Evolutionary conservation across 2,329 filamentous ascomycete genomes (phyloP).

Genomic region (Calonectria naviculata): DNA sequence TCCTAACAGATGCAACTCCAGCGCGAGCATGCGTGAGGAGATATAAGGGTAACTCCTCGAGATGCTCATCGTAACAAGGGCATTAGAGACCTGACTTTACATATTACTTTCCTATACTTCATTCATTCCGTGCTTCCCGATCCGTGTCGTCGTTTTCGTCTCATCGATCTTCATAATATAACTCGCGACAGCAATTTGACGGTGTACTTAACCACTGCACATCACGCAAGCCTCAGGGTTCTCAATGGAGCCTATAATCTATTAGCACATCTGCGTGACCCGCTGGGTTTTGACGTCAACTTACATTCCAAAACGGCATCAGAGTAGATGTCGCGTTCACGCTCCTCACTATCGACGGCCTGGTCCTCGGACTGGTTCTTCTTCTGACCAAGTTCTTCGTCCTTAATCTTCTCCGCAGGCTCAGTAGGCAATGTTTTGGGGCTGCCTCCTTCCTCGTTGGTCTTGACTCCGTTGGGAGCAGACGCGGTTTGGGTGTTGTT

Average conservation of each 20-base stretch:
- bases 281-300: conserved; percentile 44
- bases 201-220: conserved; percentile 84
- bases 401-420: conserved; percentile 69
- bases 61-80: conserved; percentile 29
- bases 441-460: conserved; percentile 82
- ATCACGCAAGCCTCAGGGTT: conserved; percentile 95
- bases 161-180: conserved; percentile 46
- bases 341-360: conserved; percentile 75
- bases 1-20: conserved; percentile 34
- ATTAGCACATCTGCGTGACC: conserved; percentile 43
- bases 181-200: not conserved
- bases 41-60: conserved; percentile 25
- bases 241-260: conserved; percentile 83
- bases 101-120: conserved; percentile 35
- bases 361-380: conserved; percentile 79
- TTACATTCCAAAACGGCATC: conserved; percentile 90
- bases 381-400: conserved; percentile 70
- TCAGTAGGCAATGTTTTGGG: conserved; percentile 83
- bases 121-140: conserved; percentile 34
- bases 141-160: conserved; percentile 43
- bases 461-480: conserved; percentile 75
- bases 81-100: conserved; percentile 28
- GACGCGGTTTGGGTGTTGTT: conserved; percentile 66
- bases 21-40: conserved; percentile 23
- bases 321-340: conserved; percentile 94